Evolutionary conservation across 225 moss, liverwort and hornwort species (phyloP), one percentile per base, ranked within the genome.

Genomic region (Rhytidiadelphus loreus): DNA sequence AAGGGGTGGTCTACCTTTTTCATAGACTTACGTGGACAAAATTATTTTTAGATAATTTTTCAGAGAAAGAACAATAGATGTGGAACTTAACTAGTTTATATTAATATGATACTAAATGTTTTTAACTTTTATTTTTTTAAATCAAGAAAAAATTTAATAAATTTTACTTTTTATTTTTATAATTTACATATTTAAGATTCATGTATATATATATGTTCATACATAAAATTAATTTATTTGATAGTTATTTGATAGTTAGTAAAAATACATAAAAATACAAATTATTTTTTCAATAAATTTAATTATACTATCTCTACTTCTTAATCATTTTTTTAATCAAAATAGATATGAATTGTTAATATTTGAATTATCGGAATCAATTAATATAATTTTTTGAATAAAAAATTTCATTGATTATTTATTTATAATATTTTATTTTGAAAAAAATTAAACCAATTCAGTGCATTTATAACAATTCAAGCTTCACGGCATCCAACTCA

Each of bases 211-310:
- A 37, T 8, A 15, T 64, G 2, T 10, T 5, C 33, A 1, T 30
- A 0, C 5, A 25, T 44, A 10, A 44, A 25, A 8, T 41, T 16
- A 5, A 7, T 46, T 19, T 7, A 18, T 46, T 0, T 73, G 0
- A 11, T 73, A 46, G 18, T 19, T 7, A 18, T 46, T 0, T 73
- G 0, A 11, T 73, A 46, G 18, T 17, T 46, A 18, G 1, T 46
- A 19, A 18, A 48, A 48, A 12, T 48, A 19, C 12, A 6, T 1
- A 48, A 30, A 73, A 19, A 7, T 4, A 18, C 0, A 30, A 9
- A 18, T 30, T 7, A 11, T 30, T 74, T 48, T 46, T 20, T 4
- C 16, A 25, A 17, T 17, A 6, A 30, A 1, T 50, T 32, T 7
- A 50, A 75, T 32, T 12, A 50, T 12, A 21, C 8, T 7, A 48